A percentile compares a stretch with the other conserved stretches of the same genome.
Conservation (phyloP, 371 early-diverging fungal genomes). For the Syncephalastrum contaminatum region DNA sequence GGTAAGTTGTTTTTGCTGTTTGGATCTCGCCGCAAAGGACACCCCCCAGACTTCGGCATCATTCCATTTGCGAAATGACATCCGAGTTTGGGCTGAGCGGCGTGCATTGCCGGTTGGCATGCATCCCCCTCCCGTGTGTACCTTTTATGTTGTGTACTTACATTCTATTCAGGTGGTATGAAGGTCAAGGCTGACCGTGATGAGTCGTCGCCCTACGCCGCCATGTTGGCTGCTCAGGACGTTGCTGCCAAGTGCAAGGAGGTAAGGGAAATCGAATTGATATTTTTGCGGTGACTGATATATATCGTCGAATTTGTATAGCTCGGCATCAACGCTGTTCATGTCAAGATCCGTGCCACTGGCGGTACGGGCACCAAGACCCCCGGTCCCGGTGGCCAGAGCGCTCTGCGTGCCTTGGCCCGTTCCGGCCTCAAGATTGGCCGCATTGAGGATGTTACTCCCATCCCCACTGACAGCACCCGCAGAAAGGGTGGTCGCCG, state of each 20-base stretch:
- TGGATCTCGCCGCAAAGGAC: conserved; percentile 17
- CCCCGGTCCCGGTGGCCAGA: conserved; percentile 99
- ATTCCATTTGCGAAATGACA: not conserved
- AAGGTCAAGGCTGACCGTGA: conserved; percentile 99
- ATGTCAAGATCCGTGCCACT: conserved; percentile 99
- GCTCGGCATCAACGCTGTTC: conserved; percentile 99
- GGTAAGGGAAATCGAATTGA: conserved; percentile 10
- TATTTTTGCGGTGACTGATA: no score
- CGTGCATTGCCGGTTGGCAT: conserved; percentile 24
- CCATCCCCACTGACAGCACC: conserved; percentile 99
- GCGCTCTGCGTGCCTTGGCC: conserved; percentile 99
- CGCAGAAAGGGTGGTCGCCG: conserved; percentile 99
- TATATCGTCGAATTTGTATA: not conserved
- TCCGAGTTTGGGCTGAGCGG: conserved; percentile 15
- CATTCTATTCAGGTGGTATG: conserved; percentile 91
- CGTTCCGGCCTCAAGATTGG: conserved; percentile 99
- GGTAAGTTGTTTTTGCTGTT: conserved; percentile 57
- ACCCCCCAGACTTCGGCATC: conserved; percentile 6
- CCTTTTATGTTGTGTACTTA: conserved; percentile 20
- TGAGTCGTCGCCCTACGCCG: conserved; percentile 99
- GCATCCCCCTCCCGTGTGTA: conserved; percentile 27
- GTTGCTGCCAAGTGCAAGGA: conserved; percentile 99
- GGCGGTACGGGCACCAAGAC: conserved; percentile 99
- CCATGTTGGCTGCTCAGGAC: conserved; percentile 99
- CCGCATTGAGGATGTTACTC: conserved; percentile 98